A percentile compares a stretch with the other conserved stretches of the same genome.
phyloP scores from a whole-genome alignment of 2,329 filamentous ascomycete species.

The Bipolaris sorokiniana region DNA sequence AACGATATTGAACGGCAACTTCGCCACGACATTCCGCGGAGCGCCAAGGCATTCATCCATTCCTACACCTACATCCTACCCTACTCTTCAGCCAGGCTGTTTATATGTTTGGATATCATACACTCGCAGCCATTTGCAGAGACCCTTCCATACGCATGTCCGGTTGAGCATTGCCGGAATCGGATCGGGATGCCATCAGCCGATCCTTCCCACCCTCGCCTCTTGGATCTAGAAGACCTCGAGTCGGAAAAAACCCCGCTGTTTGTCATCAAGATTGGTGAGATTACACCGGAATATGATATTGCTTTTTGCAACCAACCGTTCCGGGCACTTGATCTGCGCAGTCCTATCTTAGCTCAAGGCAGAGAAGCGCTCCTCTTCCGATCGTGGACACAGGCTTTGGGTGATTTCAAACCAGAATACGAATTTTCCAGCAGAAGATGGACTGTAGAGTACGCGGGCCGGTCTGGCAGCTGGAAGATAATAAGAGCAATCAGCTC shows the following conservation, averaged over 20 bases:
- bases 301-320: constrained; percentile 33
- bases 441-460: constrained; percentile 29
- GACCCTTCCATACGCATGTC: background rate
- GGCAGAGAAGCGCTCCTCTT: constrained; percentile 29
- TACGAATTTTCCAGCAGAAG: constrained; percentile 23
- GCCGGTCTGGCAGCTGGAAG: constrained; percentile 24
- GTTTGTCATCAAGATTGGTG: constrained; percentile 29
- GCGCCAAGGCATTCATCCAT: constrained; percentile 4
- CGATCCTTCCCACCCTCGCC: constrained; percentile 1
- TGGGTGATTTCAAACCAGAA: constrained; percentile 17
- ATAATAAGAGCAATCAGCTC: constrained; percentile 19
- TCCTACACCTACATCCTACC: background rate
- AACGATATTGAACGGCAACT: background rate
- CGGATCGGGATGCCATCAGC: constrained; percentile 10
- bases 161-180: background rate
- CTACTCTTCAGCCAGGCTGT: background rate
- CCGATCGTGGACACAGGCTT: constrained; percentile 36
- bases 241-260: constrained; percentile 31
- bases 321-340: constrained; percentile 22
- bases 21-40: background rate
- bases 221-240: constrained; percentile 31
- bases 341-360: constrained; percentile 13
- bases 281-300: constrained; percentile 21
- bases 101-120: background rate
- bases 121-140: background rate